Evolutionary conservation across 202 grass and related monocot species (phyloP), one percentile per base, ranked within the genome.

Genomic region (Setaria viridis): DNA sequence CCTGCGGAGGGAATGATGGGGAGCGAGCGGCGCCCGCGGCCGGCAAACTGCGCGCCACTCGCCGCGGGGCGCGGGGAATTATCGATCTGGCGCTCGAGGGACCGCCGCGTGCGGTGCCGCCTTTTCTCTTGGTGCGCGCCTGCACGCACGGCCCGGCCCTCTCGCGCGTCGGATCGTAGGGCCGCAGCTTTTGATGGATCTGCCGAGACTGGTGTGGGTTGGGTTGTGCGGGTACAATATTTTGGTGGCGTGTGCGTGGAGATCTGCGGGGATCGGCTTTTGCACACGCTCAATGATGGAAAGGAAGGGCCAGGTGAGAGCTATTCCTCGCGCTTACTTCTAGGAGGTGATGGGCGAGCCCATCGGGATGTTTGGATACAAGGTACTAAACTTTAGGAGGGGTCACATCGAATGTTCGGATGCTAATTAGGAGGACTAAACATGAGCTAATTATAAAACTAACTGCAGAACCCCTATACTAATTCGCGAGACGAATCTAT

Each of bases 251-350:
- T 11, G 50, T 13, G 62, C 69, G 10, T 65, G 72, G 76, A 69
- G 88, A 85, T 85, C 88, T 51, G 66, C 14, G 21, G 21, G 21
- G 70, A 45, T 62, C 77, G 55, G 54, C 80, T 55, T 51, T 80
- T 46, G 78, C 83, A 86, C 64, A 86, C 78, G 78, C 83, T 72
- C 83, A 50, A 90, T 86, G 14, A 90, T 90, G 78, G 51, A 13
- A 16, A 6, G 2, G n/a, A 21, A 32, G 12, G 10, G 10, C 20
- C 2, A 35, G 33, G 68, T 85, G 83, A 81, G 72, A 89, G 55
- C 88, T 77, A 70, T 67, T 56, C 83, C 47, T 47, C 75, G 65
- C 78, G 37, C 79, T 50, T 74, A 39, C 17, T 15, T 71, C 54
- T 6, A 81, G 66, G 46, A 0, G 35, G 15, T 37, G 35, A 60